A percentile compares a stretch with the other conserved stretches of the same genome.
These are phyloP conservation scores for Yamadazyma taylorii DNA, from an alignment of 1,139 yeast genomes.

Conservation along the genomic window DNA sequence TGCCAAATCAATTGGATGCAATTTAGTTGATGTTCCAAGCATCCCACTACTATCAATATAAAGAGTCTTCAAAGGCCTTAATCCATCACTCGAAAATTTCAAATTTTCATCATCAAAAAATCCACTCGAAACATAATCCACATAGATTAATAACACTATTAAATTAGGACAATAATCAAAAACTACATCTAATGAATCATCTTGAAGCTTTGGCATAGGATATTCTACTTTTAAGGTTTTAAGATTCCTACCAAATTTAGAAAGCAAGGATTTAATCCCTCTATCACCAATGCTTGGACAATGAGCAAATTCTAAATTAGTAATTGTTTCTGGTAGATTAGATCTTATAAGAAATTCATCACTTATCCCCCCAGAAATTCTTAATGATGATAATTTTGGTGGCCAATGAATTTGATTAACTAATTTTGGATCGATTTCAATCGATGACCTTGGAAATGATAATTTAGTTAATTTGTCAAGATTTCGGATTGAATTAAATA, in stretches of 20 bases:
- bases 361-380: slow-evolving; percentile 87
- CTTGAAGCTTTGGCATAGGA: slow-evolving; percentile 82
- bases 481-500: slow-evolving; percentile 70
- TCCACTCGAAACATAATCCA: slow-evolving; percentile 76
- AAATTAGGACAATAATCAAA: slow-evolving; percentile 77
- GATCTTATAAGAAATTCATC: slow-evolving; percentile 72
- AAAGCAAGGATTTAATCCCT: slow-evolving; percentile 60
- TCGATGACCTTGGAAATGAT: slow-evolving; percentile 86
- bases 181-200: slow-evolving; percentile 69
- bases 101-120: slow-evolving; percentile 62
- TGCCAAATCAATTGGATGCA: slow-evolving; percentile 86
- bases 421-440: slow-evolving; percentile 59
- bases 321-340: slow-evolving; percentile 68
- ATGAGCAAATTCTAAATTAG: slow-evolving; percentile 75
- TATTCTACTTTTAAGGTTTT: slow-evolving; percentile 67
- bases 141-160: slow-evolving; percentile 60
- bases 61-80: slow-evolving; percentile 64
- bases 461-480: slow-evolving; percentile 66
- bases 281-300: slow-evolving; percentile 74
- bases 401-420: slow-evolving; percentile 72
- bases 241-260: slow-evolving; percentile 64
- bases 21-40: slow-evolving; percentile 77
- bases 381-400: slow-evolving; percentile 61
- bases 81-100: slow-evolving; percentile 31
- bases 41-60: slow-evolving; percentile 85